Percentiles rank a stretch among this genome's conserved stretches.
Evolutionary conservation across 352 stramenopile species (phyloP).

Genomic region (Plasmopara viticola): DNA sequence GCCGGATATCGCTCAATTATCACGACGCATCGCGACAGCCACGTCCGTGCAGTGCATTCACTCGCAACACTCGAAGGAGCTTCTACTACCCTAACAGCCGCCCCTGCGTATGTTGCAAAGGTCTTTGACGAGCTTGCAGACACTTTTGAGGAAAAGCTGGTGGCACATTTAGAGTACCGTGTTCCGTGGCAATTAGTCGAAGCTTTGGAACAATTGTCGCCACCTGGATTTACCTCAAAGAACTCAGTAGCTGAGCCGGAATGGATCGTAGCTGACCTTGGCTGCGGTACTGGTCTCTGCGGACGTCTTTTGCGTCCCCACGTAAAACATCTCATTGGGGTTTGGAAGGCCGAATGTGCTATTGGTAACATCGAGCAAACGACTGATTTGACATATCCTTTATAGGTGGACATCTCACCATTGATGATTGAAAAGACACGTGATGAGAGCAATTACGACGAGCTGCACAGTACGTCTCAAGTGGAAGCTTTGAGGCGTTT

Average conservation of each 20-base stretch:
- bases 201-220: constrained; percentile 39
- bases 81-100: constrained; percentile 40
- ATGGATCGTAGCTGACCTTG: constrained; percentile 53
- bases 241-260: constrained; percentile 6
- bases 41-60: constrained; percentile 57
- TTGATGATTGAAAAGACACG: constrained; percentile 78
- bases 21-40: constrained; percentile 16
- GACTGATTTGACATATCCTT: constrained; percentile 1
- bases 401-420: constrained; percentile 70
- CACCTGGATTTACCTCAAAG: constrained; percentile 16
- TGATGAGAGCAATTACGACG: constrained; percentile 56
- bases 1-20: constrained; percentile 47
- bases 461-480: constrained; percentile 45
- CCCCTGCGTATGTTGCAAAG: constrained; percentile 58
- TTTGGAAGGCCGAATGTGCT: constrained; percentile 13
- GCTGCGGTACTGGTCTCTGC: constrained; percentile 75
- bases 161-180: constrained; percentile 71
- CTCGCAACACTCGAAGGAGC: constrained; percentile 55
- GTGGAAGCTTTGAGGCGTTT: neutral
- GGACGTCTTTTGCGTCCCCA: constrained; percentile 57
- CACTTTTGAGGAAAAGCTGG: constrained; percentile 76
- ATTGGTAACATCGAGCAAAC: neutral
- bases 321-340: constrained; percentile 46
- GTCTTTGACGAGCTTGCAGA: constrained; percentile 79
- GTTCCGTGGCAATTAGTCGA: constrained; percentile 77